Percentiles rank a stretch among this genome's conserved stretches.
phyloP scores from a whole-genome alignment of 192 early-diverging fungal species.

The Entophlyctis helioformis region DNA sequence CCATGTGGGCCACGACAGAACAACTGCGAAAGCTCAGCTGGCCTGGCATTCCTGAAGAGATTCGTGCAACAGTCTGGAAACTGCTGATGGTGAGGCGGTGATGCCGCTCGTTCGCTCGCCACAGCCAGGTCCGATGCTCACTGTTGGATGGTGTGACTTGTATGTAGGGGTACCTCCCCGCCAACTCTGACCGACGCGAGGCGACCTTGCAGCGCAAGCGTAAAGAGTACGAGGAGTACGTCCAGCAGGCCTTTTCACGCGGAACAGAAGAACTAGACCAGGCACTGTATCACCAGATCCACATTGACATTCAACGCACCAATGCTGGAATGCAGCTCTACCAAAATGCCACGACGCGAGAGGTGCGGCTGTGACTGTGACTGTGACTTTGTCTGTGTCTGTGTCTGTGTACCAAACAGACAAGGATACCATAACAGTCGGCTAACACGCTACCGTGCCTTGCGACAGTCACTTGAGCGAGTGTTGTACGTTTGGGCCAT shows the following conservation, averaged over 20 bases:
- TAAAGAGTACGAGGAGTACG: constrained; percentile 84
- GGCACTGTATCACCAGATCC: constrained; percentile 87
- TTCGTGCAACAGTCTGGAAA: constrained; percentile 85
- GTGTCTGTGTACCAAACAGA: no score
- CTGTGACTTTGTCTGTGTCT: no score
- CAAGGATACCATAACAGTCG: no score
- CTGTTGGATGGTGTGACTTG: not conserved
- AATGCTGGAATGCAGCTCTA: constrained; percentile 77
- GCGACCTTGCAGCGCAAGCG: constrained; percentile 78
- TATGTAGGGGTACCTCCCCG: constrained; percentile 70
- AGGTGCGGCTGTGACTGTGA: constrained; percentile 28
- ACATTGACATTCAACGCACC: constrained; percentile 90
- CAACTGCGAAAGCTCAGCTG: constrained; percentile 77
- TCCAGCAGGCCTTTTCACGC: constrained; percentile 65
- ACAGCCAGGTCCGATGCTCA: not conserved
- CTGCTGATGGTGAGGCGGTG: constrained; percentile 60
- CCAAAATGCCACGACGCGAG: constrained; percentile 67
- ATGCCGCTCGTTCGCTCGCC: not conserved
- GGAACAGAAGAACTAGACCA: constrained; percentile 73
- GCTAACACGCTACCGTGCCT: no score
- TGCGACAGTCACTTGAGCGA: constrained; percentile 64
- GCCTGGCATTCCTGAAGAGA: constrained; percentile 81
- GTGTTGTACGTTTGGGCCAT: constrained; percentile 96
- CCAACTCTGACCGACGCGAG: constrained; percentile 72
- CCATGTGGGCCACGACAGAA: no score